Base-by-base conservation (phyloP, 1,139 yeast genomes). In the Scheffersomyces parashehatae region DNA sequence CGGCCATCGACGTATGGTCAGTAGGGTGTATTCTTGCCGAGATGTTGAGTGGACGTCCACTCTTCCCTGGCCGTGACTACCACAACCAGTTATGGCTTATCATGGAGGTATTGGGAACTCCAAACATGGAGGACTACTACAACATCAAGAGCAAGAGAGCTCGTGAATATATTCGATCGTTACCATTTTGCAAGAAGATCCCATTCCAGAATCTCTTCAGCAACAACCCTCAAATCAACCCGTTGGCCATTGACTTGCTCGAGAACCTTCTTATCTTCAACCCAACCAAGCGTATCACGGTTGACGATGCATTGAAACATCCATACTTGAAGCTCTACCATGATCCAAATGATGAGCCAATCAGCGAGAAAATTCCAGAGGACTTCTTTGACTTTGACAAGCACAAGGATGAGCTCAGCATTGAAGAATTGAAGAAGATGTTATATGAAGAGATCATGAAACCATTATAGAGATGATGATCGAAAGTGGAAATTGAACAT, bases 1-100 rank as follows among this genome's bases (percentile, higher is more conserved):
- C 91, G 47, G 97, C 97, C 13, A 91, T 93, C 56, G 99, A 93
- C 65, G 83, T 91, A 48, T 93, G 99, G 99, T 85, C 96, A 2
- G 91, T 90, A 36, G 99, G 99, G 3, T 93, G 99, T 65, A 91
- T 93, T 44, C 68, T 93, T 46, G 98, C 97, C 1, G 99, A 93
- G 64, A 85, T 93, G 88, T 73, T 90, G 37, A 74, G 84, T 44
- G 89, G 95, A 33, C 77, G 86, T 56, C 97, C 99, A 1, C 69
- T 93, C 20, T 89, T 93, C 64, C 98, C 98, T 0, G 99, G 99
- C 2, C 80, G 87, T 55, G 99, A 93, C 68, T 93, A 90, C 69
- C 88, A 90, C 53, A 88, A 90, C 64, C 99, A 93, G 64, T 70
- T 93, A 53, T 77, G 88, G 73, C 74, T 90, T 45, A 90, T 93